These are phyloP conservation scores for Corynespora cassiicola DNA, from an alignment of 2,329 filamentous ascomycete genomes.

Conservation along the genomic window DNA sequence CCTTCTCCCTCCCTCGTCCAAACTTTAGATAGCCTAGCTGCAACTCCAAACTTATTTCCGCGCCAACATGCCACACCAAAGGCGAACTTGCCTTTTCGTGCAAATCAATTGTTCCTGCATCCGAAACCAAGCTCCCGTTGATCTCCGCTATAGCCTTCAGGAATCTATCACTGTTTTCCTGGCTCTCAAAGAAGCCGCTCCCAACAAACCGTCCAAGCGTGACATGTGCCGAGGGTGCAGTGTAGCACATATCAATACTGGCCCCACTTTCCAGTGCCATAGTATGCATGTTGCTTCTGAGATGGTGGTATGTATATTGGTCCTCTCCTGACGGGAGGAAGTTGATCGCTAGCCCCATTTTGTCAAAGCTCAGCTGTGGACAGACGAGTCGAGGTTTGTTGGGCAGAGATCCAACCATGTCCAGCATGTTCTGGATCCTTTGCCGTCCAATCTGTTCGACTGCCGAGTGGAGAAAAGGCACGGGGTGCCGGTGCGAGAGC, in stretches of 20 bases:
- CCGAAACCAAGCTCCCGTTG: conserved; percentile 1
- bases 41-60: conserved; percentile 11
- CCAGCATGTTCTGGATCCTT: conserved; percentile 15
- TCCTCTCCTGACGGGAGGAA: conserved; percentile 9
- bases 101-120: no score
- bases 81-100: neutral
- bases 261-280: conserved; percentile 16
- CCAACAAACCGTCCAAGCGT: conserved; percentile 15
- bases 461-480: conserved; percentile 9
- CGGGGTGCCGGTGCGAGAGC: conserved; percentile 18
- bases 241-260: conserved; percentile 21
- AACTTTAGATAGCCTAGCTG: conserved; percentile 19
- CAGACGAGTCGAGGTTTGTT: conserved; percentile 9
- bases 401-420: conserved; percentile 6
- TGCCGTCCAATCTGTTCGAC: conserved; percentile 7
- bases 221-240: conserved; percentile 17
- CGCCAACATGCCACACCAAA: conserved; percentile 9
- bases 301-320: conserved; percentile 18
- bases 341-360: conserved; percentile 20
- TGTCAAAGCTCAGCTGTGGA: conserved; percentile 17
- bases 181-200: conserved; percentile 11
- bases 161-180: conserved; percentile 8
- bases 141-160: conserved; percentile 9
- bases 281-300: conserved; percentile 17
- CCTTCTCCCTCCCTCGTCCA: conserved; percentile 12